A percentile compares a stretch with the other conserved stretches of the same genome.
Conservation (phyloP, 2,329 filamentous ascomycete species). For the Helotiales sp. region DNA sequence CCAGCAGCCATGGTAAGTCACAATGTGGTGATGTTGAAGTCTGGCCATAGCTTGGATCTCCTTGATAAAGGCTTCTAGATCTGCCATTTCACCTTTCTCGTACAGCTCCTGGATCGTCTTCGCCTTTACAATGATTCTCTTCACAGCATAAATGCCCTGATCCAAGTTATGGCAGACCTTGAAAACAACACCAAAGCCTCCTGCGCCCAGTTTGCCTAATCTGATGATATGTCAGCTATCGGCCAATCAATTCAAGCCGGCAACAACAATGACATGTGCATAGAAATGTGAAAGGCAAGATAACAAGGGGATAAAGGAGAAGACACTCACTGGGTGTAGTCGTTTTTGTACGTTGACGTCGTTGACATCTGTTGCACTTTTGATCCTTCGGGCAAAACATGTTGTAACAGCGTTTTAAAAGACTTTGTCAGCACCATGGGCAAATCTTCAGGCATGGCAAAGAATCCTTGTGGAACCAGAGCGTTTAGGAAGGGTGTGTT, state of each 20-base stretch:
- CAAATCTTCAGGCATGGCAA: not conserved
- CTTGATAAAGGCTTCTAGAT: not conserved
- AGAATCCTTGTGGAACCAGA: not conserved
- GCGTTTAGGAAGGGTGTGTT: not conserved
- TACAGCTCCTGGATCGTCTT: slow-evolving; percentile 13
- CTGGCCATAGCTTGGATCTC: slow-evolving; percentile 63
- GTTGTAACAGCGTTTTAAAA: not conserved
- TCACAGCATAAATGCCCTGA: slow-evolving; percentile 62
- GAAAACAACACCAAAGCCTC: slow-evolving; percentile 66
- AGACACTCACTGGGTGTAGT: slow-evolving; percentile 11
- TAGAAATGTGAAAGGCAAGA: not conserved
- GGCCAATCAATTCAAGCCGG: not conserved
- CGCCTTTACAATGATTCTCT: slow-evolving; percentile 59
- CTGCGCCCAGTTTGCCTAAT: slow-evolving; percentile 40
- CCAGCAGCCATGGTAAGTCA: slow-evolving; percentile 67
- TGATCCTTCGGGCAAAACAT: not conserved
- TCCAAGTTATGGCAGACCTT: slow-evolving; percentile 62
- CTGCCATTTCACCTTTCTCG: not conserved
- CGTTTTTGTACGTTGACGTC: slow-evolving; percentile 3
- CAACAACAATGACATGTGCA: too few relatives aligned
- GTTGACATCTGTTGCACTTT: not conserved
- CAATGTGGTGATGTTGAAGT: slow-evolving; percentile 65
- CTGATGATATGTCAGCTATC: not conserved
- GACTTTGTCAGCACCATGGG: not conserved
- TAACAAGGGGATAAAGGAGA: not conserved